Evolutionary conservation across 2,329 filamentous ascomycete genomes (phyloP), one percentile per base, ranked within the genome.

Genomic region (Fusarium subtropicale): DNA sequence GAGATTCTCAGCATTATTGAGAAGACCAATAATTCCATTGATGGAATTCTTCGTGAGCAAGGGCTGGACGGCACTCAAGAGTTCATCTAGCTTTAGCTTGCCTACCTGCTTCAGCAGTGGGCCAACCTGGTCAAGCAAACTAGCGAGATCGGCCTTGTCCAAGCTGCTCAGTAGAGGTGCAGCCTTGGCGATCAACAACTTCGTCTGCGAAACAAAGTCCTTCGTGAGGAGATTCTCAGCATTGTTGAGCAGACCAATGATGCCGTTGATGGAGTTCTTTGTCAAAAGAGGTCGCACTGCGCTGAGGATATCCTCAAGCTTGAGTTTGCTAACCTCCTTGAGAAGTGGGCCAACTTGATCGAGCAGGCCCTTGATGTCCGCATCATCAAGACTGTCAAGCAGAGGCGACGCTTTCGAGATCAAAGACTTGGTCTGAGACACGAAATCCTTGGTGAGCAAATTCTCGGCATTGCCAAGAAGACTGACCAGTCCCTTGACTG

Each of bases 171-270:
- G 66, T 0, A 82, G 64, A 1, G 80, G 79, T 28, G 59, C 62
- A 57, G 76, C 76, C 31, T 71, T 71, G 1, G 66, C 62, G 16
- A 78, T 65, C 2, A 78, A 60, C 4, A 66, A 61, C 18, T 75
- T 73, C 0, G 76, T 69, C 10, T 71, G 60, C 2, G 68, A 63
- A 4, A 78, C 76, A 12, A 74, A 74, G n/a, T 73, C 68, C 7
- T 60, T 62, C 0, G 74, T 76, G 1, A 79, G 67, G 0, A 79
- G 72, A 4, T 65, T 57, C 56, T 77, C 69, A 2, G 79, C 75
- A 34, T 81, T 76, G 15, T 76, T 72, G 3, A 81, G 69, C 2
- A 81, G 68, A 5, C 76, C 76, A 7, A 81, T 64, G 12, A 79
- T 64, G 5, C 77, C 74, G 5, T 77, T 70, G 36, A 79, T 67